Conservation (phyloP, 176 grass and related monocot genomes). For the Areca catechu region DNA sequence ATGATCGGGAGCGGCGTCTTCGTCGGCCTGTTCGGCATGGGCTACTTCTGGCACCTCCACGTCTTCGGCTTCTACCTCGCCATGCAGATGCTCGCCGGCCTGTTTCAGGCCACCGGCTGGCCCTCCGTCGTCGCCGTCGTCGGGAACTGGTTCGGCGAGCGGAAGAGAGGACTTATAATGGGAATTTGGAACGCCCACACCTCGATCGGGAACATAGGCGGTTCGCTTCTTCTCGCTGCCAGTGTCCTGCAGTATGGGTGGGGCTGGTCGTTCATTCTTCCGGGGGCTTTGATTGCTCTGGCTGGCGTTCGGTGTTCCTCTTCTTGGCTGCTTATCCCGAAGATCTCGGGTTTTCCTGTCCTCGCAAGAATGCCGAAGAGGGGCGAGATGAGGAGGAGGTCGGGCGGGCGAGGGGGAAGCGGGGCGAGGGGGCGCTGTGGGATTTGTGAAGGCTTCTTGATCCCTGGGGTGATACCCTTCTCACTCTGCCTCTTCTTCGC, state of each 20-base stretch:
- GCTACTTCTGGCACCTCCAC: slow-evolving; percentile 1
- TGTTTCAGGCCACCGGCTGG: slow-evolving; percentile 54
- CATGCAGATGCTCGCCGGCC: slow-evolving; percentile 37
- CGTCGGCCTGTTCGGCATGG: background rate
- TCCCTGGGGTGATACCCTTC: slow-evolving; percentile 51
- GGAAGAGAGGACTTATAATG: slow-evolving; percentile 52
- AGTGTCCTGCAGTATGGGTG: slow-evolving; percentile 42
- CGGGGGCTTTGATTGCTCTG: slow-evolving; percentile 35
- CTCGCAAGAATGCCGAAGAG: slow-evolving; percentile 8
- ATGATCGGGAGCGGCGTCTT: background rate
- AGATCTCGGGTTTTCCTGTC: slow-evolving; percentile 30
- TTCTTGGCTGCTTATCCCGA: slow-evolving; percentile 50
- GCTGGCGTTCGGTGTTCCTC: slow-evolving; percentile 35
- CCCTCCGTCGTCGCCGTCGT: slow-evolving; percentile 60
- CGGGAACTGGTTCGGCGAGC: slow-evolving; percentile 56
- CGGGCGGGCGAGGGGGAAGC: no score
- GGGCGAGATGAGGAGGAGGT: slow-evolving; percentile 1
- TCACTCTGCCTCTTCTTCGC: slow-evolving; percentile 64
- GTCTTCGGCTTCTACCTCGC: slow-evolving; percentile 36
- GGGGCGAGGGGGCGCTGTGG: slow-evolving; percentile 30
- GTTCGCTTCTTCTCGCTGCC: slow-evolving; percentile 45
- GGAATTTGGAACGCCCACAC: slow-evolving; percentile 72
- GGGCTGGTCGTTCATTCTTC: slow-evolving; percentile 63
- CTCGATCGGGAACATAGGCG: slow-evolving; percentile 51
- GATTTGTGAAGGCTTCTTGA: slow-evolving; percentile 37